These are phyloP conservation scores for Amphirosellinia nigrospora DNA, from an alignment of 495 filamentous ascomycete genomes.

Conservation along the genomic window DNA sequence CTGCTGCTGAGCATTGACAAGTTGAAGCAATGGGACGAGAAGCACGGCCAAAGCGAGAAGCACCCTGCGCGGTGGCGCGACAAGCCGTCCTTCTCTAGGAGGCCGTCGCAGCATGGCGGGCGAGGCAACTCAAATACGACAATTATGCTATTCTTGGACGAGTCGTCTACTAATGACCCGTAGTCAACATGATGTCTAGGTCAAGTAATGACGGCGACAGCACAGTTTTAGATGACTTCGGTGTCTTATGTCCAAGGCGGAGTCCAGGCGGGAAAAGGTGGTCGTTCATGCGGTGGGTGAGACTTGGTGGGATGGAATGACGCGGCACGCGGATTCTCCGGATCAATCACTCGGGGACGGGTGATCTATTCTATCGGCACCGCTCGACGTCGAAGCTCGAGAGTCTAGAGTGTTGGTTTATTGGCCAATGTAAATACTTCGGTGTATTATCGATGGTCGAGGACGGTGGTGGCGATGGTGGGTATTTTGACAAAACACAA, in stretches of 20 bases:
- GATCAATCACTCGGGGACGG: background rate
- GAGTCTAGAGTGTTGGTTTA: background rate
- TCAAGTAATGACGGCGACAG: background rate
- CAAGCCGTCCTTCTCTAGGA: conserved; percentile 54
- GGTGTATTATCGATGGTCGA: background rate
- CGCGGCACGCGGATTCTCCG: background rate
- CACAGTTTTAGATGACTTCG: background rate
- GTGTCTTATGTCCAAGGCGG: background rate
- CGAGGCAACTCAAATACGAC: conserved; percentile 48
- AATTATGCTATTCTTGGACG: conserved; percentile 14
- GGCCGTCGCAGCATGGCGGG: conserved; percentile 63
- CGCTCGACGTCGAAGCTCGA: background rate
- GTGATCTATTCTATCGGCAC: background rate
- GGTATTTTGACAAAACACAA: background rate
- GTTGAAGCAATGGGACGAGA: conserved; percentile 56
- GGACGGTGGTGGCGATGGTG: background rate
- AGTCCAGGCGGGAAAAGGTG: background rate
- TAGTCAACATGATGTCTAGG: conserved; percentile 20
- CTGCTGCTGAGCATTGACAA: conserved; percentile 67
- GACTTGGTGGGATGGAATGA: background rate
- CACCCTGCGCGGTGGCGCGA: conserved; percentile 53
- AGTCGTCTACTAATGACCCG: background rate
- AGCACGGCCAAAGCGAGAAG: conserved; percentile 58
- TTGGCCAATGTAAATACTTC: background rate
- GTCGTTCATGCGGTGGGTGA: no score